phyloP scores from a whole-genome alignment of 2,329 filamentous ascomycete species.

The Fonsecaea pugnacius region DNA sequence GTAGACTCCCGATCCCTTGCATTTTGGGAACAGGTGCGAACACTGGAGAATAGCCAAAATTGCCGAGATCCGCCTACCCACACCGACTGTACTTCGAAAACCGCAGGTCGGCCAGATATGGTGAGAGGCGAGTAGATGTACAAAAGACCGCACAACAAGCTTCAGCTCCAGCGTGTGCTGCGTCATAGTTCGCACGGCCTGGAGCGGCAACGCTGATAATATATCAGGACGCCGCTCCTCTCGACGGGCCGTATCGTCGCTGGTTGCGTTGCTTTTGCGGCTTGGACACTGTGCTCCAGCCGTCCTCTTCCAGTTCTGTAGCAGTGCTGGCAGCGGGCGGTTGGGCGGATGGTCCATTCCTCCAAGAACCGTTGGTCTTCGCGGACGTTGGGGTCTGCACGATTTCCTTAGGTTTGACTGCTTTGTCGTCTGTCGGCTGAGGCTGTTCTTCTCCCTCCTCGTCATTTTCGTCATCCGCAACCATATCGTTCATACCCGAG shows the following conservation, averaged over 20 bases:
- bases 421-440: conserved; percentile 49
- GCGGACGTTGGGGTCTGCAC: conserved; percentile 49
- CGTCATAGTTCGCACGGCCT: not conserved
- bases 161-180: conserved; percentile 2
- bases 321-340: conserved; percentile 41
- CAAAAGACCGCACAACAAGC: conserved; percentile 13
- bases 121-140: conserved; percentile 29
- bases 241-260: conserved; percentile 47
- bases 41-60: conserved; percentile 30
- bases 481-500: conserved; percentile 54
- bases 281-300: conserved; percentile 54
- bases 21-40: conserved; percentile 11
- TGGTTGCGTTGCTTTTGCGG: conserved; percentile 49
- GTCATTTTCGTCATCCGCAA: conserved; percentile 54
- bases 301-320: conserved; percentile 48
- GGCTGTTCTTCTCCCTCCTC: conserved; percentile 49
- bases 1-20: conserved; percentile 14
- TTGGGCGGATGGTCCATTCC: conserved; percentile 36
- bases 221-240: conserved; percentile 47
- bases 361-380: conserved; percentile 51
- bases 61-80: conserved; percentile 20
- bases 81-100: conserved; percentile 14
- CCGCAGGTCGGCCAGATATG: conserved; percentile 20
- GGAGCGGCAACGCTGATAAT: conserved; percentile 43
- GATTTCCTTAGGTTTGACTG: conserved; percentile 61